Base-by-base conservation (phyloP, 257 asterid species). In the Nicotiana tomentosiformis region DNA sequence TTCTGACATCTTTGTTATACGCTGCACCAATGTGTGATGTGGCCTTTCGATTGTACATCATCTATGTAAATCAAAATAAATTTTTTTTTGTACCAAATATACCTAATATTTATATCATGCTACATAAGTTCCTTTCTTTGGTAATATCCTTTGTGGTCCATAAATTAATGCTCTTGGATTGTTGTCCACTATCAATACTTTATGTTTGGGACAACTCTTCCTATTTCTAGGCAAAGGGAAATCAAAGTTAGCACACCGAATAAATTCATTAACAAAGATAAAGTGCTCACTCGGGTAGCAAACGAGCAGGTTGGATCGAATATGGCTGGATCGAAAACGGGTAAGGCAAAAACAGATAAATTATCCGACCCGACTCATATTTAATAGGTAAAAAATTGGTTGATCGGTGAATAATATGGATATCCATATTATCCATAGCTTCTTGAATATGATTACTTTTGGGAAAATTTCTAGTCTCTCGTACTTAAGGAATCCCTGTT, bases 111-210 rank as follows among this genome's bases (percentile, higher is more conserved):
- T 72, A 23, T 23, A 72, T 72, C 79, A 6, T 46, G 39, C 23
- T 7, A 23, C 29, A 20, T 72, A 18, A 20, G 61, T 72, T 72
- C 79, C 60, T 72, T 72, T 72, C 79, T 46, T 20, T 72, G n/a
- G 20, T 33, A 46, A 57, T 35, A 72, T 72, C 4, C 29, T 72
- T 49, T 72, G 79, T 72, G 79, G 61, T 72, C 79, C 61, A 46
- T 3, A 49, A 23, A 49, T 23, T 23, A 72, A 49, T 4, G 18
- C 30, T 64, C 69, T 64, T 64, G 17, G 30, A 64, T 4, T 72
- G 9, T 14, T 72, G 2, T 14, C 39, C 37, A 46, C 49, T 46
- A 23, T 23, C 20, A 46, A 23, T 46, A 43, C 20, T 12, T 20
- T 5, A 64, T 46, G 37, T 43, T 37, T 20, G 35, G 18, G 35